phyloP scores from a whole-genome alignment of 805 yeast genomes.

The Middelhovenomyces tepae region DNA sequence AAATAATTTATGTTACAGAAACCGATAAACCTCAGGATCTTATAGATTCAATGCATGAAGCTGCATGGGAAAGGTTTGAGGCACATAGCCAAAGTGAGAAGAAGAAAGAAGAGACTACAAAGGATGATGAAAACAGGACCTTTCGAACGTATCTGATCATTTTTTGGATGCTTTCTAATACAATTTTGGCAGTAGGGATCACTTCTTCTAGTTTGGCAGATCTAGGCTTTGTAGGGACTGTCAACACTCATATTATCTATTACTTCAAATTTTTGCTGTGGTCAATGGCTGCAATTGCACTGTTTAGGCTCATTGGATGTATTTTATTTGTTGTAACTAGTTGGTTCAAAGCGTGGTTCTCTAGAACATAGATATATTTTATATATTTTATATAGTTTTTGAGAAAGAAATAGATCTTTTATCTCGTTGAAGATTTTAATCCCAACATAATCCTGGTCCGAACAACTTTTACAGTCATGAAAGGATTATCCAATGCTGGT shows the following conservation, averaged over 20 bases:
- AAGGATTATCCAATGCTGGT: too few species aligned
- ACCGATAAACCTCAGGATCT: conserved; percentile 39
- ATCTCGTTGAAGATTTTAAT: too few species aligned
- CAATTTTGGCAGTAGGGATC: conserved; percentile 25
- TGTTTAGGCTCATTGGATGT: conserved; percentile 45
- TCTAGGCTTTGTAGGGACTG: conserved; percentile 27
- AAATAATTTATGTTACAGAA: conserved; percentile 39
- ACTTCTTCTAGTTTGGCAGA: conserved; percentile 25
- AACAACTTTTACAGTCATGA: too few species aligned
- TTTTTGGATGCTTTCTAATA: conserved; percentile 29
- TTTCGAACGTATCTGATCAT: conserved; percentile 28
- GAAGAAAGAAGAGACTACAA: conserved; percentile 11
- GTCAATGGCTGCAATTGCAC: conserved; percentile 50
- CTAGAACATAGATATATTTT: conserved; percentile 1
- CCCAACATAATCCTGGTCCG: too few species aligned
- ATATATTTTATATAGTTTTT: too few species aligned
- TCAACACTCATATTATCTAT: conserved; percentile 23
- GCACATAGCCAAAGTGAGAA: conserved; percentile 20
- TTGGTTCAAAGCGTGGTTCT: conserved; percentile 3
- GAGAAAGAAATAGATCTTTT: too few species aligned
- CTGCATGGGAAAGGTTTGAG: conserved; percentile 36
- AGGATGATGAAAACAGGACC: conserved; percentile 27
- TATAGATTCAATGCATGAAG: conserved; percentile 38
- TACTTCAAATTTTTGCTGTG: conserved; percentile 40
- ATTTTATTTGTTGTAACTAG: conserved; percentile 31